Evolutionary conservation across 1,284 basidiomycete species (phyloP), one percentile per base, ranked within the genome.

Genomic region (Fomitopsis palustris): DNA sequence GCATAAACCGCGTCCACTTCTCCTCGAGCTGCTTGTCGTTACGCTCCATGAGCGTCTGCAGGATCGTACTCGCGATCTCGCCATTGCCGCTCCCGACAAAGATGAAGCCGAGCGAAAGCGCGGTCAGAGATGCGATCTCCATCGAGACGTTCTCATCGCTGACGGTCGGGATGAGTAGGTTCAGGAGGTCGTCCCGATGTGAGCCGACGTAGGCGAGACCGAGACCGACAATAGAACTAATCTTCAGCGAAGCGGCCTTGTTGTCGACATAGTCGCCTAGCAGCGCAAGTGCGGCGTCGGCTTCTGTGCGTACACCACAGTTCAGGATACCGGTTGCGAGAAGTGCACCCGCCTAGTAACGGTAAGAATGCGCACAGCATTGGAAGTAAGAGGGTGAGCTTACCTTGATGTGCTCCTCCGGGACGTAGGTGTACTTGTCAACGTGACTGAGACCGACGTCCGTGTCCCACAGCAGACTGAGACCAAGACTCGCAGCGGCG

Each of bases 381-480:
- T 56, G 12, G 55, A 33, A 12, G 16, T 21, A 27, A 8, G 42
- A 58, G 31, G 47, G 4, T 9, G 4, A 29, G 63, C 65, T 38
- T 64, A 84, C 88, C 80, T 98, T 98, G 81, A 99, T 98, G 73
- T 96, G 84, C 73, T 99, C 97, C 69, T 99, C 96, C 8, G 90
- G 78, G 0, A 94, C 95, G 75, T 99, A 99, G 3, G 96, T 95
- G 78, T 98, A 99, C 76, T 96, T 98, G 81, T 99, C 97, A 65
- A 98, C 91, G 68, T 96, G 93, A 72, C 88, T 91, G 58, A 99
- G 82, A 69, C 97, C 97, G 60, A 91, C 84, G 62, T 99, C 97
- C 29, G 94, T 94, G 74, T 99, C 96, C 97, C 97, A 99, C 2
- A 99, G 80, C 66, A 98, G 78, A 74, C 91, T 92, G 59, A 99